phyloP scores from a whole-genome alignment of 116 monocot genomes.

The Papilionanthe hybrid region DNA sequence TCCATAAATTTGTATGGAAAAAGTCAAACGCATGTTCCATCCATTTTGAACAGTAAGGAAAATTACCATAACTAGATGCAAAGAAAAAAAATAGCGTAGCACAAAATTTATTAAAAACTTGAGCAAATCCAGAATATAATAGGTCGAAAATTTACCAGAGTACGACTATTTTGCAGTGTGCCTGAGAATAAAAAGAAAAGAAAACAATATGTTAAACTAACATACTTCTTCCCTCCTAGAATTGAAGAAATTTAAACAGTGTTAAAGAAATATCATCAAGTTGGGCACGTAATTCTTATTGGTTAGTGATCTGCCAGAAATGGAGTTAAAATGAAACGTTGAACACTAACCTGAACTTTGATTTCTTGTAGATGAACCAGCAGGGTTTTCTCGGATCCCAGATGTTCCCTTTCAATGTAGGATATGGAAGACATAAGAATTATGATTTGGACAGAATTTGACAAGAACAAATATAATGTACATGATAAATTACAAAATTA shows the following conservation, averaged over 20 bases:
- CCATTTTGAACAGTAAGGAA: not conserved
- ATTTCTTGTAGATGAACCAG: slow-evolving; percentile 21
- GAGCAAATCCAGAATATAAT: not conserved
- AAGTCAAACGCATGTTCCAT: not conserved
- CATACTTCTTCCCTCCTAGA: not conserved
- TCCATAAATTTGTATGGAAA: not conserved
- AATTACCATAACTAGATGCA: not conserved
- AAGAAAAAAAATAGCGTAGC: not conserved
- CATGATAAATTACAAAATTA: not conserved
- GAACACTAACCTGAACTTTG: slow-evolving; percentile 47
- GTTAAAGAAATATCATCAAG: not conserved
- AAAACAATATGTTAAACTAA: not conserved
- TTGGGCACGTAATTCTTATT: not conserved
- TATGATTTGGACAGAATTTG: slow-evolving; percentile 2
- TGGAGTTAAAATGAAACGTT: not conserved
- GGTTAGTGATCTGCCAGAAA: not conserved
- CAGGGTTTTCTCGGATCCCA: slow-evolving; percentile 18
- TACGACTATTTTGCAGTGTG: slow-evolving; percentile 12
- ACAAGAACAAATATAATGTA: not conserved
- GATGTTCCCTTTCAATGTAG: slow-evolving; percentile 42
- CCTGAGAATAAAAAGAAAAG: slow-evolving; percentile 26
- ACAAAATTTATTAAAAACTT: not conserved
- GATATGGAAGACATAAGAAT: slow-evolving; percentile 3
- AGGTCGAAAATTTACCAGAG: slow-evolving; percentile 26
- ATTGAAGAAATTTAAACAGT: not conserved